Evolutionary conservation across 2,329 filamentous ascomycete genomes (phyloP).

Genomic region (Byssochlamys sp.): DNA sequence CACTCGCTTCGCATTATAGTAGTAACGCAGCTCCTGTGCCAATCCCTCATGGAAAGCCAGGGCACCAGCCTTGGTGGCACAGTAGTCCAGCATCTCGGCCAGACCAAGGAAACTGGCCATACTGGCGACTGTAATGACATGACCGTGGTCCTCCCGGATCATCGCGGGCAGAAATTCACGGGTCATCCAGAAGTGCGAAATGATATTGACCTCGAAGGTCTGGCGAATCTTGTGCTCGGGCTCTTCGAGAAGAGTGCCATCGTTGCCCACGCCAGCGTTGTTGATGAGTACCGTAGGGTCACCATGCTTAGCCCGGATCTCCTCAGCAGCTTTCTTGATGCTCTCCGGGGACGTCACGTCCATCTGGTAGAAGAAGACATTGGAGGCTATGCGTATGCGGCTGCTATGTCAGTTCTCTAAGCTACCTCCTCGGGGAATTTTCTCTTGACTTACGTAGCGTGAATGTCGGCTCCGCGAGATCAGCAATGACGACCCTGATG

Average conservation of each 20-base stretch:
- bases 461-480: slow-evolving; percentile 26
- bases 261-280: slow-evolving; percentile 42
- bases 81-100: slow-evolving; percentile 45
- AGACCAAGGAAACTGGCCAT: slow-evolving; percentile 42
- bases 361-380: slow-evolving; percentile 27
- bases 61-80: slow-evolving; percentile 43
- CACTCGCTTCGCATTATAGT: slow-evolving; percentile 29
- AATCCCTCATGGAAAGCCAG: slow-evolving; percentile 46
- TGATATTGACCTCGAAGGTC: slow-evolving; percentile 45
- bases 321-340: slow-evolving; percentile 23
- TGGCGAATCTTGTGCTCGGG: slow-evolving; percentile 36
- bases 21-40: slow-evolving; percentile 27
- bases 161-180: slow-evolving; percentile 46
- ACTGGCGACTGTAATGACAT: slow-evolving; percentile 48
- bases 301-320: slow-evolving; percentile 32
- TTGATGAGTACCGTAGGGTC: slow-evolving; percentile 41
- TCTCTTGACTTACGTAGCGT: slow-evolving; percentile 16
- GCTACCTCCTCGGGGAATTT: too few species aligned
- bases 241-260: slow-evolving; percentile 39
- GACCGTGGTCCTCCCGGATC: slow-evolving; percentile 44
- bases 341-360: slow-evolving; percentile 28
- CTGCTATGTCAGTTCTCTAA: not conserved
- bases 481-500: slow-evolving; percentile 26
- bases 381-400: slow-evolving; percentile 14
- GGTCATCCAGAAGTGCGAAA: slow-evolving; percentile 43